Evolutionary conservation across 805 yeast species (phyloP).

Genomic region (Spathaspora sp.): DNA sequence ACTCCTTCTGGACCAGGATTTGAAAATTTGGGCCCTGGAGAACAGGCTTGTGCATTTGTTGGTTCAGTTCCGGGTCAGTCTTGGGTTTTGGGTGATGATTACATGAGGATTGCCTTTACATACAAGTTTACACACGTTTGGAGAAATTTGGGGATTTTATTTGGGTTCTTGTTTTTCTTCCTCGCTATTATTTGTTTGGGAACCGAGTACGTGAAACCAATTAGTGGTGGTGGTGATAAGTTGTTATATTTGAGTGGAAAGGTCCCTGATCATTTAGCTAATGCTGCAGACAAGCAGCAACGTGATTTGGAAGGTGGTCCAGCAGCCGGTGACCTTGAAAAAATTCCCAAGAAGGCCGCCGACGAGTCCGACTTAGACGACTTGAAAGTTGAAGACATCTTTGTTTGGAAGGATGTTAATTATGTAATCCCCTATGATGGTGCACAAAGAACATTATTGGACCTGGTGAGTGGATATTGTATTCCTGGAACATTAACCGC

Average conservation of each 20-base stretch:
- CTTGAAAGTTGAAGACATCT: conserved; percentile 43
- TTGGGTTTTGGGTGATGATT: conserved; percentile 30
- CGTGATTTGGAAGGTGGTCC: conserved; percentile 11
- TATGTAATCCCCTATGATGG: conserved; percentile 53
- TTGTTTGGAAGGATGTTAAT: conserved; percentile 60
- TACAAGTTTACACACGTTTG: conserved; percentile 40
- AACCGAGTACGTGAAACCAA: conserved; percentile 23
- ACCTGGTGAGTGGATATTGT: conserved; percentile 26
- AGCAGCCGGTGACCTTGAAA: not conserved
- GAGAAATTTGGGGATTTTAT: conserved; percentile 46
- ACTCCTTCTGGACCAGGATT: conserved; percentile 25
- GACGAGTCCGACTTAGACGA: conserved; percentile 8
- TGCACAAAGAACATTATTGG: conserved; percentile 35
- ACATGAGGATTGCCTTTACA: conserved; percentile 27
- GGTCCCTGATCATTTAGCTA: conserved; percentile 14
- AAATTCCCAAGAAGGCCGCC: not conserved
- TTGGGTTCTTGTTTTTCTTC: conserved; percentile 23
- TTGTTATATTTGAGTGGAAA: conserved; percentile 26
- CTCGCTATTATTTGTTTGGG: conserved; percentile 20
- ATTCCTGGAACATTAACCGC: conserved; percentile 57
- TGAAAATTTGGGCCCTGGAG: conserved; percentile 11
- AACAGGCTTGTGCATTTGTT: conserved; percentile 16
- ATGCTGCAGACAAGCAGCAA: conserved; percentile 9
- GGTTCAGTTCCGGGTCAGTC: conserved; percentile 17
- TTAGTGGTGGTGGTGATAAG: conserved; percentile 30